These are phyloP conservation scores for Parathielavia hyrcaniae DNA, from an alignment of 495 filamentous ascomycete species.

Conservation along the genomic window DNA sequence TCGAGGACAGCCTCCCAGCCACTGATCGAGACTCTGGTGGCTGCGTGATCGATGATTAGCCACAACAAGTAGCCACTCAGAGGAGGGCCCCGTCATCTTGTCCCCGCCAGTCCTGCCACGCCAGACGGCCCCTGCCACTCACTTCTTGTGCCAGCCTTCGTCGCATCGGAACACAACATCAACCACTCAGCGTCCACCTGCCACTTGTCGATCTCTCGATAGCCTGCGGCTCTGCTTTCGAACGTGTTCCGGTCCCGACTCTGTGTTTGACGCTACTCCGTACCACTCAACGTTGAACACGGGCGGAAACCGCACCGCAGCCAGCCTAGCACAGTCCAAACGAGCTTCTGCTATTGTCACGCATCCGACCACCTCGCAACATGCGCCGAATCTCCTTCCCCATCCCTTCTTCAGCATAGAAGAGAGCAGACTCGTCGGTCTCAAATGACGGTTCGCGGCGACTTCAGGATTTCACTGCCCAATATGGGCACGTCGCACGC, in stretches of 20 bases:
- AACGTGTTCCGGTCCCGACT: slow-evolving; percentile 23
- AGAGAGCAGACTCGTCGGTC: slow-evolving; percentile 1
- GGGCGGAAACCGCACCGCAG: too few species aligned
- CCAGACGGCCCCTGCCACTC: slow-evolving; percentile 21
- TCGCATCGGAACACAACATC: slow-evolving; percentile 5
- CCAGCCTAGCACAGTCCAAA: neutral
- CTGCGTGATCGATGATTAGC: slow-evolving; percentile 25
- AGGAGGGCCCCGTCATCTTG: slow-evolving; percentile 10
- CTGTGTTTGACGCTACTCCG: too few species aligned
- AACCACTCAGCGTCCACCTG: slow-evolving; percentile 21
- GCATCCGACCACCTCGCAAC: slow-evolving; percentile 5
- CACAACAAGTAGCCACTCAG: slow-evolving; percentile 7
- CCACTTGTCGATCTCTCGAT: slow-evolving; percentile 33
- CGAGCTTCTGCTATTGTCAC: neutral
- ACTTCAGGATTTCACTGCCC: slow-evolving; percentile 19
- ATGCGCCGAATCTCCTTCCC: slow-evolving; percentile 19
- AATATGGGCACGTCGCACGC: slow-evolving; percentile 25
- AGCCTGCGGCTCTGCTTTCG: slow-evolving; percentile 24
- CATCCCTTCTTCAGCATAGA: slow-evolving; percentile 4
- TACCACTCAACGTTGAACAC: neutral
- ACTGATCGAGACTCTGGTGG: neutral
- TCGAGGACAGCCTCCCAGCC: slow-evolving; percentile 8
- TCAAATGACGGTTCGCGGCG: slow-evolving; percentile 24
- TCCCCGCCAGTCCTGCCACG: slow-evolving; percentile 14
- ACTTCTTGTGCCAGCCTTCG: slow-evolving; percentile 7